phyloP scores from a whole-genome alignment of 164 flowering plant species.

The Liriodendron chinense region DNA sequence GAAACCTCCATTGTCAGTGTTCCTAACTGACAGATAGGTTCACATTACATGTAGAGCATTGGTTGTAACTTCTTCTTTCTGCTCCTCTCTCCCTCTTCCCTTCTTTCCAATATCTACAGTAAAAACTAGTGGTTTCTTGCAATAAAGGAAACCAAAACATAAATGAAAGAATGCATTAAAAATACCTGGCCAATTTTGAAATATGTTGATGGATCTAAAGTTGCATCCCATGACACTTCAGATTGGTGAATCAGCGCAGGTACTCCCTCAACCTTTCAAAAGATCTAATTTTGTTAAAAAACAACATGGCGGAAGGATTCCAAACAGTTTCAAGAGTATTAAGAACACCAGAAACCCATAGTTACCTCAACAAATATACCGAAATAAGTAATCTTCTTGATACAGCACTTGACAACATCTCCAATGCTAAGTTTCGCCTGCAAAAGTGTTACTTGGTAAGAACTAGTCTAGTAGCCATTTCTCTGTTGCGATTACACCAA shows the following conservation, averaged over 20 bases:
- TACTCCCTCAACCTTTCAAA: constrained; percentile 85
- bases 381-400: constrained; percentile 80
- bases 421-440: constrained; percentile 83
- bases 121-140: background rate
- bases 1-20: too few species aligned
- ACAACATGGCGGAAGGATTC: background rate
- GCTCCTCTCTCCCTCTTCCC: too few species aligned
- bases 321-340: background rate
- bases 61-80: too few species aligned
- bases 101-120: too few species aligned
- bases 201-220: constrained; percentile 64
- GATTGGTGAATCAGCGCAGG: constrained; percentile 89
- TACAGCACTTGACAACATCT: constrained; percentile 79
- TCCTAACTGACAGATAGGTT: too few species aligned
- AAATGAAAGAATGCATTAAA: background rate
- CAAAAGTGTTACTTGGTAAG: constrained; percentile 19
- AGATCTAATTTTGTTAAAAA: constrained; percentile 1
- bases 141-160: background rate
- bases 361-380: constrained; percentile 92
- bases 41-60: too few species aligned
- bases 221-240: constrained; percentile 95
- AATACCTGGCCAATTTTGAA: constrained; percentile 90
- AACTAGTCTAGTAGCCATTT: background rate
- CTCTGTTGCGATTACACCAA: background rate
- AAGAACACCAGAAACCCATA: background rate